Base-by-base conservation (phyloP, 345 rosid species). In the Arabis alpina region DNA sequence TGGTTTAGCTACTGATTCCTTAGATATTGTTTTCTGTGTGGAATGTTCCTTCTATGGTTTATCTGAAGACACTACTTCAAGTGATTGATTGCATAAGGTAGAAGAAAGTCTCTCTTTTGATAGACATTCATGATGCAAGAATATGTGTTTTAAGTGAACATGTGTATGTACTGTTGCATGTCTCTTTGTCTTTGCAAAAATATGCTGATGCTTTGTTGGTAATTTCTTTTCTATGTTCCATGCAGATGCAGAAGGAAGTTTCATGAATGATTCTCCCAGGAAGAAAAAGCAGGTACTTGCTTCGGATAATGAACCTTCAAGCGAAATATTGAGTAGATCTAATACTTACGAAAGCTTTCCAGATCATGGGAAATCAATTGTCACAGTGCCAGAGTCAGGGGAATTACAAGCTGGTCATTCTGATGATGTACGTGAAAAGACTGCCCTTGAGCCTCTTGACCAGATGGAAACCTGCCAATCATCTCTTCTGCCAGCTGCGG, bases 311-410 rank as follows among this genome's bases (percentile, higher is more conserved):
- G 80, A 75, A 52, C 68, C 50, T 44, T 82, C 79, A 34, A 58
- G 76, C 54, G 41, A 73, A 75, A 68, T 72, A 24, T 77, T 69
- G 74, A 75, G 74, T 79, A 67, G 64, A 68, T 75, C 71, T 53
- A 66, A 76, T 53, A 53, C 64, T 72, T 73, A 70, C 85, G 80
- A 82, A 80, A 83, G 73, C 56, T 72, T 77, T 72, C 77, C 70
- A 72, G 80, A 76, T 72, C 58, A 58, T 51, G 81, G 72, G 61
- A 81, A 70, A 57, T 36, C 79, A 61, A 39, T 50, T 55, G 54
- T 73, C 57, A 37, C 63, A 14, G 55, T 80, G 56, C 79, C 64
- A 32, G 72, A 72, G 63, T 52, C 69, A 37, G 82, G 72, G 54
- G 85, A 76, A 49, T 42, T 54, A 67, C 53, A 54, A 53, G 56